Evolutionary conservation across 768 basidiomycete species (phyloP), one percentile per base, ranked within the genome.

Genomic region (Guyanaporus albipodus): DNA sequence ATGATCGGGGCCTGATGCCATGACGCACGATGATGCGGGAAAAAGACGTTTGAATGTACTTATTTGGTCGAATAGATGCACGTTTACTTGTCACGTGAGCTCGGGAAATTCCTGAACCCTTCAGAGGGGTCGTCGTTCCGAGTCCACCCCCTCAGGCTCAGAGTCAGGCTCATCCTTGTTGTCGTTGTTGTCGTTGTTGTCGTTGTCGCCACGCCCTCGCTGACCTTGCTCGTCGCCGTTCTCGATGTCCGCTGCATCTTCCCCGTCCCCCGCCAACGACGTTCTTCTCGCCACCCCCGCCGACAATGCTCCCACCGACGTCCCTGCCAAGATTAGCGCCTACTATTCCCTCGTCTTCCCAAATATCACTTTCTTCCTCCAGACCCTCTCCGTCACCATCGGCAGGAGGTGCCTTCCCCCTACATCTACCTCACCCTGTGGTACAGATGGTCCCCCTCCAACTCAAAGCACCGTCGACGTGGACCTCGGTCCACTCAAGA

Each of bases 311-410:
- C 12, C 48, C 35, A 2, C 43, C 53, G 59, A 60, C 38, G 47
- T 66, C 22, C 77, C 83, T 54, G 82, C 85, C 70, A 90, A 83
- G 79, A 91, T 92, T 63, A 84, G 85, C 65, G 92, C 92, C 50
- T 95, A 93, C 63, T 94, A 92, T 71, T 87, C 85, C 63, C 85
- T 95, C 48, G 88, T 91, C 66, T 96, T 96, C 64, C 90, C 90
- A 26, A 81, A 85, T 65, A 94, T 93, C 71, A 91, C 91, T 45
- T 98, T 96, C 71, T 99, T 94, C 74, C 87, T 99, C 46, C 90
- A 96, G 71, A 97, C 91, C 18, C 84, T 96, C 53, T 83, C 81
- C 32, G 87, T 96, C 57, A 91, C 91, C 48, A 94, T 99, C 66
- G 96, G 96, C 33, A 82, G 96, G 34, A 80, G 91, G 54, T 91